Conservation (phyloP, 768 basidiomycete genomes). For the Russula foetens region DNA sequence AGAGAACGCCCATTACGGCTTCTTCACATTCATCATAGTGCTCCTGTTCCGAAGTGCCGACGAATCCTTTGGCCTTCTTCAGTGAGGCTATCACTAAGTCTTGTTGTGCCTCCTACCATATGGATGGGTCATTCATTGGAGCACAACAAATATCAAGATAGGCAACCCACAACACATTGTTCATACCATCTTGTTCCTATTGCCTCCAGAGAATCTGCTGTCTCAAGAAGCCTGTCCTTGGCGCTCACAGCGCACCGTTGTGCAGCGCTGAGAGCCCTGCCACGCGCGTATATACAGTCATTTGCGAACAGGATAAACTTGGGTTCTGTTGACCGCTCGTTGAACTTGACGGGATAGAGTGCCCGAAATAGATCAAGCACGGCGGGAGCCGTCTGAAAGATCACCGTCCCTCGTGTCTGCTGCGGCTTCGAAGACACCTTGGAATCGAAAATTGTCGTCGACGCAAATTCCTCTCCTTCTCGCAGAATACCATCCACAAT, state of each 20-base stretch:
- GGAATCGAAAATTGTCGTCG: conserved; percentile 36
- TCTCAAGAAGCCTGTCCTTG: conserved; percentile 45
- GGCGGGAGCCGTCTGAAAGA: conserved; percentile 54
- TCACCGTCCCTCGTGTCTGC: conserved; percentile 37
- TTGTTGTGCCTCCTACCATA: conserved; percentile 41
- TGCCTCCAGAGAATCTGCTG: conserved; percentile 40
- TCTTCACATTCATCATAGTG: conserved; percentile 71
- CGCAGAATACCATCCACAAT: conserved; percentile 12
- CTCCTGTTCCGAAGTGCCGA: conserved; percentile 59
- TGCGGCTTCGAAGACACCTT: conserved; percentile 13
- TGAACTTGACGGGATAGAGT: conserved; percentile 60
- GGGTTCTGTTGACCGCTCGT: conserved; percentile 36
- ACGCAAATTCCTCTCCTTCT: conserved; percentile 42
- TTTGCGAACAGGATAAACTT: conserved; percentile 72
- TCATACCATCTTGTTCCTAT: conserved; percentile 66
- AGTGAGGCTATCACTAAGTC: conserved; percentile 39
- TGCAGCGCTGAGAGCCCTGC: conserved; percentile 19
- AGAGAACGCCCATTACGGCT: conserved; percentile 52
- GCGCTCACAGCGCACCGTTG: conserved; percentile 25
- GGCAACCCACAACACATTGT: conserved; percentile 53
- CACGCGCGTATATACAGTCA: conserved; percentile 61
- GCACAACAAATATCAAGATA: neutral
- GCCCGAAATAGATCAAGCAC: conserved; percentile 76
- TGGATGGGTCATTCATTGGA: neutral
- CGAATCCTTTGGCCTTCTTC: conserved; percentile 56